A percentile compares a stretch with the other conserved stretches of the same genome.
phyloP scores from a whole-genome alignment of 139 green algal species.

The Prasinococcaceae sp. region DNA sequence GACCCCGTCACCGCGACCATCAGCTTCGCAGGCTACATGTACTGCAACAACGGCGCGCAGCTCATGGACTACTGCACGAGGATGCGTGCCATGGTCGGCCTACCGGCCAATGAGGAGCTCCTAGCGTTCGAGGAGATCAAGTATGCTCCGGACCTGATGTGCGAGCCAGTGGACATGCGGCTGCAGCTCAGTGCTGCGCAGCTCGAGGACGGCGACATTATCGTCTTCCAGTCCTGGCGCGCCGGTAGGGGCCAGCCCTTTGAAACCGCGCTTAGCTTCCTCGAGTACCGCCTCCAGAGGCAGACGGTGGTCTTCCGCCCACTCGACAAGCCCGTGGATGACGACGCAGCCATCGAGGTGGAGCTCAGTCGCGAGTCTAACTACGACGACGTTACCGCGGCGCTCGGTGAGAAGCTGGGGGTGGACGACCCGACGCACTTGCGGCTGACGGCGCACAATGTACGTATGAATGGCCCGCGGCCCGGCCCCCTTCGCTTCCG shows the following conservation, averaged over 20 bases:
- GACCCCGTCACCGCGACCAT: conserved; percentile 22
- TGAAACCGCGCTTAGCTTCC: conserved; percentile 39
- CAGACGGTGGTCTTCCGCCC: conserved; percentile 47
- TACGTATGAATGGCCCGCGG: no score
- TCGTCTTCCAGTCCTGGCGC: conserved; percentile 50
- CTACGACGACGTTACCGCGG: conserved; percentile 64
- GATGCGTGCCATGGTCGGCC: conserved; percentile 31
- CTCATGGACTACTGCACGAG: conserved; percentile 10
- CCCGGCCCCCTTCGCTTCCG: neutral
- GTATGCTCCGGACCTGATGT: conserved; percentile 66
- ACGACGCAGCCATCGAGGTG: conserved; percentile 71
- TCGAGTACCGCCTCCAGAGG: conserved; percentile 51
- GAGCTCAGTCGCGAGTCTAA: conserved; percentile 4
- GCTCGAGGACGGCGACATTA: conserved; percentile 78
- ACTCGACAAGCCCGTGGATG: conserved; percentile 40
- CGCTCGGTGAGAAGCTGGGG: conserved; percentile 38
- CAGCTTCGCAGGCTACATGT: neutral
- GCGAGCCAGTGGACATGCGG: conserved; percentile 29
- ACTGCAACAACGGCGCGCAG: conserved; percentile 15
- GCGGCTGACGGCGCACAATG: conserved; percentile 66
- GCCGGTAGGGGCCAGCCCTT: conserved; percentile 16
- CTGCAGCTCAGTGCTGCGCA: conserved; percentile 20
- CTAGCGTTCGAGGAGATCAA: conserved; percentile 78
- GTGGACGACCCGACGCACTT: conserved; percentile 30
- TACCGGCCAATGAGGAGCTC: conserved; percentile 20